Base-by-base conservation (phyloP, 176 grass and related monocot genomes). In the Dactylis glomerata region DNA sequence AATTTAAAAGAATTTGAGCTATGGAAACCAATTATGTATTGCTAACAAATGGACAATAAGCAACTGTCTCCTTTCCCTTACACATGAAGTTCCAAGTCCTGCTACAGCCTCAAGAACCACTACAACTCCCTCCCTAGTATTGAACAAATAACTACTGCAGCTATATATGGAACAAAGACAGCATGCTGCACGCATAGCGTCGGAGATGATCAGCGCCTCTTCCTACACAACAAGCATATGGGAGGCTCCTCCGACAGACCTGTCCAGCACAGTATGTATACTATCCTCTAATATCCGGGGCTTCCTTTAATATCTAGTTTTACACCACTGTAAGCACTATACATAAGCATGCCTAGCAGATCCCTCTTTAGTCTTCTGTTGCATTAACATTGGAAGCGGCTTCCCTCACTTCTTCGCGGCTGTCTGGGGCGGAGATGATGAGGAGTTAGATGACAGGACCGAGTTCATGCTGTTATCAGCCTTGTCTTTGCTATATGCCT, bases 401-500 rank as follows among this genome's bases (percentile, higher is more conserved):
- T 34, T 70, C 46, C 40, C 14, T 88, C 85, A 92, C 46, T 90
- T 90, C 77, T 75, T 83, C 19, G 40, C 30, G 26, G 13, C 58
- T 8, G 56, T 46, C 30, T 82, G 86, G 16, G 49, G 51, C 16
- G 34, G 76, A 22, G 78, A 87, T 10, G 87, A 94, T 1, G 89
- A 92, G 2, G 81, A 92, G 12, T 80, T 87, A n/a, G 95, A 89
- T 2, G 92, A 91, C 24, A 93, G 71, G 56, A 78, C 76, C 2
- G 87, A 88, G 14, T 58, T 17, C 69, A 78, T 28, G 51, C 78
- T 83, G 11, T 10, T 80, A 11, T 85, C 88, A 15, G 91, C 96
- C 45, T 81, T 96, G 45, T 99, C 96, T 85, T 91, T 96, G 79
- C 79, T 92, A 90, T 91, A 99, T 45, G 96, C 96, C 76, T 91